Evolutionary conservation across 768 basidiomycete genomes (phyloP).

Genomic region (Chiua virens): DNA sequence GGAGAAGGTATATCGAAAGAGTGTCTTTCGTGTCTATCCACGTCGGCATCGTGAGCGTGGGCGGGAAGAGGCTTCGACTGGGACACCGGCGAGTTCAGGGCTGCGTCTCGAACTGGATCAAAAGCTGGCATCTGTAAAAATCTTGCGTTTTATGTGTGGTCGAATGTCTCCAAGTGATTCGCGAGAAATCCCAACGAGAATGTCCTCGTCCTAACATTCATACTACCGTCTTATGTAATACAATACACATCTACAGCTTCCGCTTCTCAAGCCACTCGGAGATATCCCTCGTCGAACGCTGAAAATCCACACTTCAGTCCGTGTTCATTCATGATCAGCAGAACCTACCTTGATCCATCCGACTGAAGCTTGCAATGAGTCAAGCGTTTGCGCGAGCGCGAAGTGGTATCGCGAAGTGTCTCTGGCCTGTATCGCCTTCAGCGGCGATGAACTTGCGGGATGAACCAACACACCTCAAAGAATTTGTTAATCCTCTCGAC

Average conservation of each 20-base stretch:
- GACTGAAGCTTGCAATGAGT: slow-evolving; percentile 59
- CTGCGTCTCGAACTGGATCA: slow-evolving; percentile 87
- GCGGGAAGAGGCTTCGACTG: slow-evolving; percentile 39
- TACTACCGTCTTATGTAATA: slow-evolving; percentile 20
- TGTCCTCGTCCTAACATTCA: slow-evolving; percentile 8
- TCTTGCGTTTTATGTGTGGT: background rate
- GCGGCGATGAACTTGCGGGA: background rate
- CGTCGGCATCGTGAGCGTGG: slow-evolving; percentile 26
- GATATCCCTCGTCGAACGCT: slow-evolving; percentile 64
- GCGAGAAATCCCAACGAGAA: background rate
- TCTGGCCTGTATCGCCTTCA: slow-evolving; percentile 44
- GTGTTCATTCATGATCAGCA: background rate
- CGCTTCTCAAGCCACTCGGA: slow-evolving; percentile 46
- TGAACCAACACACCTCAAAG: slow-evolving; percentile 59
- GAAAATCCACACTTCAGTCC: slow-evolving; percentile 2
- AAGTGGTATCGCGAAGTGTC: slow-evolving; percentile 70
- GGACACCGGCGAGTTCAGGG: slow-evolving; percentile 71
- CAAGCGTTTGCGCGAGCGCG: slow-evolving; percentile 64
- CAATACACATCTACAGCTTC: slow-evolving; percentile 10
- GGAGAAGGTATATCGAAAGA: slow-evolving; percentile 36
- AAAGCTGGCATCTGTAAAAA: slow-evolving; percentile 45
- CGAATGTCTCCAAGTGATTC: slow-evolving; percentile 13
- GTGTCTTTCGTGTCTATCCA: slow-evolving; percentile 27
- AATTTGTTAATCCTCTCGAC: slow-evolving; percentile 60
- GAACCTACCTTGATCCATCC: slow-evolving; percentile 60